Base-by-base conservation (phyloP, 2,329 filamentous ascomycete genomes). In the Ascomycota sp. region DNA sequence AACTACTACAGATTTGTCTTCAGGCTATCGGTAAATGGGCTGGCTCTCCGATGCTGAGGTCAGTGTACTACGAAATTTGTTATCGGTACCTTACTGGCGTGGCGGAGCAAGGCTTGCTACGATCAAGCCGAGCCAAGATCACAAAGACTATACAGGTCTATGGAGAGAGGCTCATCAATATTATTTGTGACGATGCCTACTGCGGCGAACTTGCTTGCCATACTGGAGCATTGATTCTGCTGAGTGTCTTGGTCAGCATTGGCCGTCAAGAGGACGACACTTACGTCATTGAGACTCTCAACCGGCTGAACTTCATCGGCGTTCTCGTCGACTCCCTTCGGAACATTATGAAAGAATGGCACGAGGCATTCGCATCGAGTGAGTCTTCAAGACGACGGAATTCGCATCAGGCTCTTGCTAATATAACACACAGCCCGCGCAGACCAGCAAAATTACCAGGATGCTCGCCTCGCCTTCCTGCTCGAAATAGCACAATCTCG, bases 101-200 rank as follows among this genome's bases (percentile, higher is more conserved):
- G 40, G 52, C 66, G 7, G 61, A 69, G 34, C 53, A 63, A 29
- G 57, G 63, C 24, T 53, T 64, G 31, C 47, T 57, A 25, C 48
- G 50, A 10, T 54, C 59, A 2, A 61, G 56, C 23, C 57, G 62
- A 12, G 51, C 55, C 20, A 66, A 79, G 46, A 75, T 78, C 1
- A 65, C 91, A 40, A 82, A 80, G 48, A 70, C 75, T 4, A 73
- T 82, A 25, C 57, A 61, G 29, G 48, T 61, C 9, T 67, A 66
- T 27, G 85, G 89, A 24, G 78, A 82, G 42, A 67, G 78, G 32
- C 61, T 95, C 24, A 66, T 95, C 35, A 82, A 86, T 41, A 72
- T 82, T 19, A 63, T 94, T 26, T 94, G 85, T 46, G 89, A 98
- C 44, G 89, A 98, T 55, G 85, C 83, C 13, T 86, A 85, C 48